Evolutionary conservation across 1,284 basidiomycete genomes (phyloP), one percentile per base, ranked within the genome.

Genomic region (Lentinula novae-zelandiae): DNA sequence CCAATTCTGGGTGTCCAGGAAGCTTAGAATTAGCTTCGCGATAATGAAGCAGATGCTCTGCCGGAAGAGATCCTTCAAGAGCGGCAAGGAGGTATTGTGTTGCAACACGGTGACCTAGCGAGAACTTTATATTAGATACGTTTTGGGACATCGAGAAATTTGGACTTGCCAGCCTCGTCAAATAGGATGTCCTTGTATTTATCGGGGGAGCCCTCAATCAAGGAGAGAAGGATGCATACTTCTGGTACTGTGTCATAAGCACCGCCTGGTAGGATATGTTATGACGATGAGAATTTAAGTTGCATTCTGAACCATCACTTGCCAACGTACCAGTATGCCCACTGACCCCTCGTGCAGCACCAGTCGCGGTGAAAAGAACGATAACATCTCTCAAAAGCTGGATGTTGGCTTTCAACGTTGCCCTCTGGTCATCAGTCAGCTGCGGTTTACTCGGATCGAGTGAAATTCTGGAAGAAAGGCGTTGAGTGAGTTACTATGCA

Each of bases 221-320:
- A 76, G 48, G 84, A 80, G 46, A 92, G 81, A 53, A 92, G 76
- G 63, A 93, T 83, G 71, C 83, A 85, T 42, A 92, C 87, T 74
- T 93, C 91, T 0, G 90, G 90, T 9, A 91, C 88, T 36, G 92
- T 93, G 72, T 94, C 92, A 69, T 85, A 94, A 3, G 92, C 89
- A 68, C 92, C 92, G 67, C 89, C 89, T 86, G 63, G 3, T 20
- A 33, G 33, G 12, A 10, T 39, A 40, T 53, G 9, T 15, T 44
- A 34, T 34, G 54, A 34, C 50, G 15, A 58, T 50, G 42, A 54
- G 53, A 54, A 13, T 22, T 20, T 10, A 6, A 9, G 33, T 38
- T 40, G n/a, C 9, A 22, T 20, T 22, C 57, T 38, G 15, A 9
- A 42, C 3, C 3, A 44, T 5, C 31, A 27, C 31, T 22, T 1